A percentile compares a stretch with the other conserved stretches of the same genome.
These are phyloP conservation scores for Arthrobotrys pseudoclavata DNA, from an alignment of 2,329 filamentous ascomycete genomes.

Conservation along the genomic window DNA sequence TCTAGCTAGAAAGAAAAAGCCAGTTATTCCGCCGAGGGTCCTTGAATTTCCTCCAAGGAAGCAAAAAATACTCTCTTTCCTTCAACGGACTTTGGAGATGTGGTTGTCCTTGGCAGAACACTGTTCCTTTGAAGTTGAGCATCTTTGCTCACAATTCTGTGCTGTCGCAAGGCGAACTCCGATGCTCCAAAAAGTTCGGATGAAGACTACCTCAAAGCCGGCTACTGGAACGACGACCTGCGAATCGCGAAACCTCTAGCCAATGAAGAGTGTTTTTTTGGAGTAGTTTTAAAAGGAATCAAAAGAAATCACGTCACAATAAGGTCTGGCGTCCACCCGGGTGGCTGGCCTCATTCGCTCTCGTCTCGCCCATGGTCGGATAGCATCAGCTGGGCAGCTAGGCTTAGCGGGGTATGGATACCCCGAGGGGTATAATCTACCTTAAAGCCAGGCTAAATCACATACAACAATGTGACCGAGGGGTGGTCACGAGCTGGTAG, in stretches of 20 bases:
- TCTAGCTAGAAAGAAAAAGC: not conserved
- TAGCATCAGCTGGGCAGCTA: constrained; percentile 16
- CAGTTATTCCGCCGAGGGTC: not conserved
- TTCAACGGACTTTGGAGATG: not conserved
- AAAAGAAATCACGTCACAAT: constrained; percentile 57
- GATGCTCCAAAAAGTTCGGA: constrained; percentile 39
- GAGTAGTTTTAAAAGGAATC: constrained; percentile 38
- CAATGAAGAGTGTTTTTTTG: constrained; percentile 34
- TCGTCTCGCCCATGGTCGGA: constrained; percentile 37
- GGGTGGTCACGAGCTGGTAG: constrained; percentile 49
- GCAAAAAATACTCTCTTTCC: not conserved
- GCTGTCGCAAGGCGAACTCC: constrained; percentile 41
- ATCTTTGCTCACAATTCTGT: constrained; percentile 3
- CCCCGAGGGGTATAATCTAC: constrained; percentile 33
- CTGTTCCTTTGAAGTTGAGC: not conserved
- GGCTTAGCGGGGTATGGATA: constrained; percentile 40
- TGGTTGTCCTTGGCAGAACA: not conserved
- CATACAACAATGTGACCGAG: constrained; percentile 25
- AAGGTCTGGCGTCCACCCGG: constrained; percentile 56
- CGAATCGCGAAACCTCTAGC: constrained; percentile 52
- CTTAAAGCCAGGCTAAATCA: constrained; percentile 43
- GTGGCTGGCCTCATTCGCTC: constrained; percentile 47
- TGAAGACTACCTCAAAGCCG: constrained; percentile 35
- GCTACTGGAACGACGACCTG: constrained; percentile 40
- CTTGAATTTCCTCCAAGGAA: not conserved